Evolutionary conservation across 2,329 filamentous ascomycete species (phyloP).

Genomic region (Teratosphaeria pseudoeucalypti): DNA sequence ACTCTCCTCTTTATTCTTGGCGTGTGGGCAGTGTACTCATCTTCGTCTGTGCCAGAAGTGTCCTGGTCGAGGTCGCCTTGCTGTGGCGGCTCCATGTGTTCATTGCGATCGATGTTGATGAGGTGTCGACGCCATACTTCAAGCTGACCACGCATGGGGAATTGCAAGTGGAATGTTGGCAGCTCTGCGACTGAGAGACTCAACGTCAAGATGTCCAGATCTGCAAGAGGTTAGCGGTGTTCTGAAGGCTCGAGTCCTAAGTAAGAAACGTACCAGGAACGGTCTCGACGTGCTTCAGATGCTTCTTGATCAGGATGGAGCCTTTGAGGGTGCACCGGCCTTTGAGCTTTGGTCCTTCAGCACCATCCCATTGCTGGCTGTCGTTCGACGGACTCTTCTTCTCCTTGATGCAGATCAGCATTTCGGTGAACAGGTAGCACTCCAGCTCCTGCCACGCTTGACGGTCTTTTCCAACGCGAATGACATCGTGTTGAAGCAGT

Average conservation of each 20-base stretch:
- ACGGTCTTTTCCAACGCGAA: conserved; percentile 92
- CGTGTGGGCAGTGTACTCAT: conserved; percentile 53
- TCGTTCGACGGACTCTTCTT: conserved; percentile 56
- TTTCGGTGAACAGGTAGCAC: conserved; percentile 93
- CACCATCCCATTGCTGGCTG: conserved; percentile 56
- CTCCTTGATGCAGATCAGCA: conserved; percentile 99
- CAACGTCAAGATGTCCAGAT: conserved; percentile 77
- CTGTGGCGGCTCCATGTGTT: conserved; percentile 48
- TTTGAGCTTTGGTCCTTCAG: conserved; percentile 46
- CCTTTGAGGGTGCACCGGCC: conserved; percentile 82
- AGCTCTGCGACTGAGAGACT: conserved; percentile 86
- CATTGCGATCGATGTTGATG: conserved; percentile 64
- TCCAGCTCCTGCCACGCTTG: conserved; percentile 96
- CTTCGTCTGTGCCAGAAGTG: conserved; percentile 74
- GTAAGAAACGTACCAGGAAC: conserved; percentile 31
- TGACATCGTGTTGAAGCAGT: conserved; percentile 74
- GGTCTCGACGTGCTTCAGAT: conserved; percentile 79
- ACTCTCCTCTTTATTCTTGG: conserved; percentile 51
- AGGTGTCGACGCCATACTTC: conserved; percentile 86
- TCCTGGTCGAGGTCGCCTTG: conserved; percentile 68
- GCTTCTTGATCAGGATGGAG: conserved; percentile 96
- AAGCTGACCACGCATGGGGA: conserved; percentile 71
- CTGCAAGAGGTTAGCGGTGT: conserved; percentile 30
- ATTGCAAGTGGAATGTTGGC: conserved; percentile 86
- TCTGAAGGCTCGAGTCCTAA: background rate